These are phyloP conservation scores for Kurtzmaniella quercitrusa DNA, from an alignment of 1,139 yeast species.

Conservation along the genomic window DNA sequence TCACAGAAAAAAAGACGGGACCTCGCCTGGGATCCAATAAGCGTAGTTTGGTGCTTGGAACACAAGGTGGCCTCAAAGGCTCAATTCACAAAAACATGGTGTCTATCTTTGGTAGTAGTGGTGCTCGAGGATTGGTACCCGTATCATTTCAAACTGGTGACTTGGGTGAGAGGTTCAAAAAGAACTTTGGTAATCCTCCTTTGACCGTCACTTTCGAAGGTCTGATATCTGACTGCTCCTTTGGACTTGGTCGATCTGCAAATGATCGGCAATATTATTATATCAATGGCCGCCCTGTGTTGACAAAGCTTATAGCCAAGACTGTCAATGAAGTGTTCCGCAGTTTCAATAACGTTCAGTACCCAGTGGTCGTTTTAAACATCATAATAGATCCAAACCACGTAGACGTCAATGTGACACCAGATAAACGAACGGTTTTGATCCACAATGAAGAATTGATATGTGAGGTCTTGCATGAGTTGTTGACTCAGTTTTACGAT, in stretches of 20 bases:
- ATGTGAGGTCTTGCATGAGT: conserved; percentile 45
- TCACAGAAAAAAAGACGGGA: conserved; percentile 18
- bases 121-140: conserved; percentile 52
- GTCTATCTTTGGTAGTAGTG: conserved; percentile 66
- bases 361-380: conserved; percentile 68
- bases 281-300: conserved; percentile 74
- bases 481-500: conserved; percentile 39
- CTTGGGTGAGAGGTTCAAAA: conserved; percentile 17
- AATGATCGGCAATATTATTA: conserved; percentile 72
- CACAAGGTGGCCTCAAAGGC: conserved; percentile 40
- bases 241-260: conserved; percentile 63
- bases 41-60: conserved; percentile 45
- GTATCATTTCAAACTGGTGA: conserved; percentile 31
- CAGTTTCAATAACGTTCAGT: conserved; percentile 65
- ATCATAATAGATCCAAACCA: conserved; percentile 46
- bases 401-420: conserved; percentile 83
- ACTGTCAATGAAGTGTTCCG: conserved; percentile 71
- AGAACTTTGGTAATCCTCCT: conserved; percentile 9
- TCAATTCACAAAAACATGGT: conserved; percentile 49
- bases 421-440: conserved; percentile 76
- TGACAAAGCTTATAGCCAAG: conserved; percentile 51
- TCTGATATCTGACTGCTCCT: conserved; percentile 65
- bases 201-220: conserved; percentile 45
- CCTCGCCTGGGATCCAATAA: conserved; percentile 21
- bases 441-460: conserved; percentile 62